phyloP scores from a whole-genome alignment of 2,329 filamentous ascomycete species.

The Pyrenophora teres region DNA sequence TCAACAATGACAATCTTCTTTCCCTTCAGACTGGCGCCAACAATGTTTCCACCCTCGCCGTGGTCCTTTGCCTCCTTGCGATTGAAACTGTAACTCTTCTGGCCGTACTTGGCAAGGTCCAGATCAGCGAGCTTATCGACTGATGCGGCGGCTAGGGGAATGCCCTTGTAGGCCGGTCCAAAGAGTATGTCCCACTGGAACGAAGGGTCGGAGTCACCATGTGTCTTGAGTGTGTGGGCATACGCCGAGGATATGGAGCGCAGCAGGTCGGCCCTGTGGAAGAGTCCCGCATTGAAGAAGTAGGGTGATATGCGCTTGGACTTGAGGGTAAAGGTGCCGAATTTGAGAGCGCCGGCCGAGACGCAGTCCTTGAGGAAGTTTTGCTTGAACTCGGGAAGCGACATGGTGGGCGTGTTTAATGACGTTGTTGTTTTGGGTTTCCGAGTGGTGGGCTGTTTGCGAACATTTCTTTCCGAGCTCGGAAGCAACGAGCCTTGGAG shows the following conservation, averaged over 20 bases:
- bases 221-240: constrained; percentile 63
- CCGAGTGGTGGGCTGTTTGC: constrained; percentile 8
- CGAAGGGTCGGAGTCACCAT: constrained; percentile 49
- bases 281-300: constrained; percentile 96
- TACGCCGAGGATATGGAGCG: constrained; percentile 80
- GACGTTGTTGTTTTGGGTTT: neutral
- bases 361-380: constrained; percentile 74
- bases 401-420: constrained; percentile 15
- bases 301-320: constrained; percentile 90
- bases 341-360: constrained; percentile 72
- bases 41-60: constrained; percentile 91
- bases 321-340: constrained; percentile 87
- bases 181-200: constrained; percentile 83
- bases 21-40: constrained; percentile 82
- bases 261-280: constrained; percentile 80
- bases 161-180: constrained; percentile 95
- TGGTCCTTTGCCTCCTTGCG: constrained; percentile 96
- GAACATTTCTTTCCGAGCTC: constrained; percentile 36
- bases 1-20: constrained; percentile 90
- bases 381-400: constrained; percentile 60
- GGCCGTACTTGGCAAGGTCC: constrained; percentile 67
- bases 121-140: constrained; percentile 75
- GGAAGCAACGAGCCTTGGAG: constrained; percentile 31
- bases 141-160: constrained; percentile 81
- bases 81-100: constrained; percentile 86